Evolutionary conservation across 2,329 filamentous ascomycete genomes (phyloP).

Genomic region (Monilinia vaccinii-corymbosi): DNA sequence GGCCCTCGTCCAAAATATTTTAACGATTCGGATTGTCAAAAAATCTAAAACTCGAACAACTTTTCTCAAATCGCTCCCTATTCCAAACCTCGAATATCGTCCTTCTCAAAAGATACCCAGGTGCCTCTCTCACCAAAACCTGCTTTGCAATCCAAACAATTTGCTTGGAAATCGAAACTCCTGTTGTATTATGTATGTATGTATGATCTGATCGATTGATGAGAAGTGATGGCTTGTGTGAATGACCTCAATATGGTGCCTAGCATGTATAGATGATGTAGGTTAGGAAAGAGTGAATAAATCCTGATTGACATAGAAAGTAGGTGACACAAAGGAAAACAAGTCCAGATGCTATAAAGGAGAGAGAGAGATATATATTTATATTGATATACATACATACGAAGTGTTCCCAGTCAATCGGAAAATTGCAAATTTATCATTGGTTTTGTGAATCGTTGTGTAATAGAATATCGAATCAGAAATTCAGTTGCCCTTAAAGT

Average conservation of each 20-base stretch:
- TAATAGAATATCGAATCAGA: slow-evolving; percentile 2
- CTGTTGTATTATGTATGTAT: neutral
- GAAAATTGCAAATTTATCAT: neutral
- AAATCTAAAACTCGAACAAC: neutral
- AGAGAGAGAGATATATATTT: no score
- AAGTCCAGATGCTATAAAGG: neutral
- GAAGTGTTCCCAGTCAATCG: neutral
- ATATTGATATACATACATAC: neutral
- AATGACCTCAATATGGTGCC: neutral
- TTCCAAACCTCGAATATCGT: neutral
- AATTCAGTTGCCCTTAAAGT: neutral
- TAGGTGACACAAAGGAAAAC: neutral
- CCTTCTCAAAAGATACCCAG: neutral
- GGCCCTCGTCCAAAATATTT: neutral
- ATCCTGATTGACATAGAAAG: neutral
- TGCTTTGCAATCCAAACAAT: slow-evolving; percentile 5
- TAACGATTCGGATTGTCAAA: neutral
- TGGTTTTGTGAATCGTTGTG: neutral
- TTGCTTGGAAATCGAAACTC: neutral
- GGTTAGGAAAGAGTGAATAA: neutral
- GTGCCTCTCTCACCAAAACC: neutral
- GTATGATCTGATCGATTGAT: neutral
- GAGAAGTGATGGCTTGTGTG: neutral
- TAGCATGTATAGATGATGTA: no score
- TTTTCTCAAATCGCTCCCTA: neutral